Base-by-base conservation (phyloP, 164 flowering plant genomes). In the Brasenia schreberi region DNA sequence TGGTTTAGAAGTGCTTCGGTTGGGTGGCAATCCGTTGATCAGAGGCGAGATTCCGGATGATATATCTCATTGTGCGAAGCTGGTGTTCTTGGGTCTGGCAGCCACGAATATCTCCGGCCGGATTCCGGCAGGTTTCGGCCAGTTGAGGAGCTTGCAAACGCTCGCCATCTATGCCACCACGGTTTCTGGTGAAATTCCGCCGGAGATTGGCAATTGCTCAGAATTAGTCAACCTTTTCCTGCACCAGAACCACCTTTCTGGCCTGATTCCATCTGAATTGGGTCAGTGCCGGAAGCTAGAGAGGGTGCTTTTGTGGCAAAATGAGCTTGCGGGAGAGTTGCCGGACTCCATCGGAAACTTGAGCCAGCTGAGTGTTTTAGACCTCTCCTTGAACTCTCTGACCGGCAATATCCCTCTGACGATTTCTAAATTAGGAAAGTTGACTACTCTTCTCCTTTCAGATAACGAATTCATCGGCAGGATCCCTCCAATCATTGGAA, bases 51-150 rank as follows among this genome's bases (percentile, higher is more conserved):
- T 85, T 42, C 90, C 90, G 6, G 39, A 43, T 68, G 72, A 78
- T 77, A 77, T 85, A 19, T 78, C 81, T 62, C 72, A 76, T 70
- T 85, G 90, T 72, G 72, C 62, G 65, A 60, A 6, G 12, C 75
- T 85, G 7, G 39, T 18, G 4, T 67, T 79, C 62, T 68, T 85
- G 59, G 90, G 90, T 19, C 80, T 85, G 43, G 85, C 90, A 58
- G 86, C 75, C 63, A 84, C 90, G 1, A 75, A 75, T 17, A 74
- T 85, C 66, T 77, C 87, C 3, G 90, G 90, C n/a, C 19, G 70
- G 70, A 69, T 85, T 71, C 90, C 90, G 4, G 45, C 39, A 0
- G 69, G 76, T 64, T 5, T 85, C 18, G 90, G 90, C 19, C 72
- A 70, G 33, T 74, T 85, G 65, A 74, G 74, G 75, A 78, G 77